phyloP scores from a whole-genome alignment of 371 early-diverging fungal species.

The Chytridium lagenaria region DNA sequence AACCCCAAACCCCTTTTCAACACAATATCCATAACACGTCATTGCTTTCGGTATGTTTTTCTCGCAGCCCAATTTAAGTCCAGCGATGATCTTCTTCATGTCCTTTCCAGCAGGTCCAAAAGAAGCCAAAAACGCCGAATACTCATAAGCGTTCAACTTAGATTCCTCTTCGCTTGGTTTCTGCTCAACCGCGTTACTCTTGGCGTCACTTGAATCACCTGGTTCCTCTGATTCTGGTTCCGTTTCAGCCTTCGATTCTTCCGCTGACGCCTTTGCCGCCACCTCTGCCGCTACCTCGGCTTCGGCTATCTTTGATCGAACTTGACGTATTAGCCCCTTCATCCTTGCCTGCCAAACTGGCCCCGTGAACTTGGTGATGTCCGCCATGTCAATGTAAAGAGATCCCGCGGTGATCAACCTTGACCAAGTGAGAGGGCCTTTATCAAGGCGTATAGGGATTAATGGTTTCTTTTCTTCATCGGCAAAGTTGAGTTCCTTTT shows the following conservation, averaged over 20 bases:
- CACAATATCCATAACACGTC: constrained; percentile 15
- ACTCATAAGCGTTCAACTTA: neutral
- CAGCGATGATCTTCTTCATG: constrained; percentile 4
- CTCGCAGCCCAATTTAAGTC: neutral
- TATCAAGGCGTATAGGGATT: constrained; percentile 29
- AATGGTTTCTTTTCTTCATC: constrained; percentile 24
- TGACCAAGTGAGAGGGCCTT: constrained; percentile 37
- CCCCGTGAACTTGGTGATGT: neutral
- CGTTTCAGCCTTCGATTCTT: neutral
- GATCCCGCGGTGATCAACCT: constrained; percentile 20
- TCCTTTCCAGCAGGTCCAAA: neutral
- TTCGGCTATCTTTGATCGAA: neutral
- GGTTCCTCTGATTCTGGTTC: neutral
- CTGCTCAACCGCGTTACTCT: neutral
- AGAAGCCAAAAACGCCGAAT: neutral
- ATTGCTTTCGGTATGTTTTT: constrained; percentile 6
- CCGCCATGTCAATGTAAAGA: constrained; percentile 18
- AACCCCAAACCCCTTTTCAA: constrained; percentile 17
- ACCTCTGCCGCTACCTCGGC: neutral
- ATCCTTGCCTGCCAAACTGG: neutral
- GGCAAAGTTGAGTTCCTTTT: constrained; percentile 40
- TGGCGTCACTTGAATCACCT: neutral
- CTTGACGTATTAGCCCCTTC: neutral
- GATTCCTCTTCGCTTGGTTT: neutral
- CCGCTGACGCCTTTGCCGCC: neutral